phyloP scores from a whole-genome alignment of 371 early-diverging fungal species.

The Amoeboaphelidium occidentale region DNA sequence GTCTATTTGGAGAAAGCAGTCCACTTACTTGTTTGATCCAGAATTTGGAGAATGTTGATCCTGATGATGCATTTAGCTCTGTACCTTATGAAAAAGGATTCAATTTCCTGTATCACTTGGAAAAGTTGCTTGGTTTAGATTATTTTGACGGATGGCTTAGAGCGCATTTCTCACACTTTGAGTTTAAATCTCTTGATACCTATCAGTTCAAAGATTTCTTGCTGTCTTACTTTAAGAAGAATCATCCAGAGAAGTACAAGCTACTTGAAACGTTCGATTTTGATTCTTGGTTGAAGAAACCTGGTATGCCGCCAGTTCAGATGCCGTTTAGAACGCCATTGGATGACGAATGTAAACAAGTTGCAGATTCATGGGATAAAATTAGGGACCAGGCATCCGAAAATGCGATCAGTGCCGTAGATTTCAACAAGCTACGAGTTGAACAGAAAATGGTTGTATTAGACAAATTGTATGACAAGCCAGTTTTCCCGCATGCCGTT shows the following conservation, averaged over 20 bases:
- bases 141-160: conserved; percentile 44
- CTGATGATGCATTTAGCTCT: conserved; percentile 76
- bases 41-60: conserved; percentile 51
- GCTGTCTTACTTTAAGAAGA: conserved; percentile 29
- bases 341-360: neutral
- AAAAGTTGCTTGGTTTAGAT: conserved; percentile 53
- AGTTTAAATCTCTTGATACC: conserved; percentile 62
- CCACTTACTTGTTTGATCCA: conserved; percentile 36
- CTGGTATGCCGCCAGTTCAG: conserved; percentile 5
- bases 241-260: conserved; percentile 33
- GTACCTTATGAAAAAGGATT: conserved; percentile 94
- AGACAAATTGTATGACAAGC: conserved; percentile 38
- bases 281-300: conserved; percentile 55
- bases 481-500: conserved; percentile 31
- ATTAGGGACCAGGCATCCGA: too few relatives aligned
- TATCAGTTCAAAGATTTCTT: conserved; percentile 61
- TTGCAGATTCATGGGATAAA: neutral
- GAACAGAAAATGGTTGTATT: conserved; percentile 42
- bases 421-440: too few relatives aligned
- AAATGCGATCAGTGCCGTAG: too few relatives aligned
- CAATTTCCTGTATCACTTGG: conserved; percentile 71
- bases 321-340: neutral
- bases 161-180: conserved; percentile 55
- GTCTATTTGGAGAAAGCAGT: conserved; percentile 37
- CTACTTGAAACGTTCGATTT: conserved; percentile 34